Percentiles rank a stretch among this genome's conserved stretches.
phyloP scores from a whole-genome alignment of 1,284 basidiomycete genomes.

The Peniophora sp. region DNA sequence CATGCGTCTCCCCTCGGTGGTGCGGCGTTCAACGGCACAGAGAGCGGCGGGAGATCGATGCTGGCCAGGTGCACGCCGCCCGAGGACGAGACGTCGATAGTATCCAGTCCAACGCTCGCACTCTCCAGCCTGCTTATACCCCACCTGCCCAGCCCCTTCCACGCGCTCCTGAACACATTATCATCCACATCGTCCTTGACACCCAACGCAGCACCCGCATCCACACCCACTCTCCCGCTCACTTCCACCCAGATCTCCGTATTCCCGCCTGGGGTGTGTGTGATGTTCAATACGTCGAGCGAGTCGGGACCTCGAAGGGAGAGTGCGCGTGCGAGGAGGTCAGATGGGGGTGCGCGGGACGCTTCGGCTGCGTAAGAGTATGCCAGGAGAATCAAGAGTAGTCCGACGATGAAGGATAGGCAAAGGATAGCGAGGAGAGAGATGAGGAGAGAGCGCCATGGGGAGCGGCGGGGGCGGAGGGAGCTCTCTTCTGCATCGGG shows the following conservation, averaged over 20 bases:
- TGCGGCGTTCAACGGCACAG: conserved; percentile 49
- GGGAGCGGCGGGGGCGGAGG: conserved; percentile 22
- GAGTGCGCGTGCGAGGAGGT: conserved; percentile 47
- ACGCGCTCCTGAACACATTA: conserved; percentile 34
- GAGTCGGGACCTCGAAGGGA: conserved; percentile 51
- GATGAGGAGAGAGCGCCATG: conserved; percentile 34
- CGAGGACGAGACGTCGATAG: conserved; percentile 39
- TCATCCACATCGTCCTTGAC: conserved; percentile 36
- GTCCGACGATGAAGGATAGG: conserved; percentile 32
- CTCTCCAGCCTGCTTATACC: conserved; percentile 45
- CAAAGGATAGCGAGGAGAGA: conserved; percentile 40
- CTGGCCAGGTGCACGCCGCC: conserved; percentile 34
- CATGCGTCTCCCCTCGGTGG: conserved; percentile 48
- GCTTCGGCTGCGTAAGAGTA: conserved; percentile 58
- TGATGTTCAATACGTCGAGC: conserved; percentile 54
- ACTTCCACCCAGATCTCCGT: conserved; percentile 55
- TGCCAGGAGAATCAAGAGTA: conserved; percentile 39
- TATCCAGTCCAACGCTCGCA: conserved; percentile 48
- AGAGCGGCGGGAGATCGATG: conserved; percentile 37
- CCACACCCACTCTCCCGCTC: conserved; percentile 50
- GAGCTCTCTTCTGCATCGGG: conserved; percentile 14
- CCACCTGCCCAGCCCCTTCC: conserved; percentile 63
- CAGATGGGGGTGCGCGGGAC: conserved; percentile 45
- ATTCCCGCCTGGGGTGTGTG: conserved; percentile 21
- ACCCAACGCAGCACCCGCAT: conserved; percentile 54